Evolutionary conservation across 306 rosid species (phyloP).

Genomic region (Gynostemma pentaphyllum): DNA sequence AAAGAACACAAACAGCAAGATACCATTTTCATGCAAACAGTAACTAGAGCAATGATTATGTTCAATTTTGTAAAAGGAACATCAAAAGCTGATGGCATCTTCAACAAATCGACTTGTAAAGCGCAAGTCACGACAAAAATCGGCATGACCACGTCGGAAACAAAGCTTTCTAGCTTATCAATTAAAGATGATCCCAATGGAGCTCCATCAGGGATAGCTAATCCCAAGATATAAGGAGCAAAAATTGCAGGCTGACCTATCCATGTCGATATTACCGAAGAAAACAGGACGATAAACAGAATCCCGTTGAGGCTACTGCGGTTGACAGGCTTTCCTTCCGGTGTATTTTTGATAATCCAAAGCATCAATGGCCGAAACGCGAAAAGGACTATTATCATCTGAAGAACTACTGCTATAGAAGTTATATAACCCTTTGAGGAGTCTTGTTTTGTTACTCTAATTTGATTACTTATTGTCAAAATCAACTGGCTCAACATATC

Average conservation of each 20-base stretch:
- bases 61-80: neutral
- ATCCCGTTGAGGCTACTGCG: constrained; percentile 25
- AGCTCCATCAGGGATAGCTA: constrained; percentile 61
- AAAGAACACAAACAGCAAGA: constrained; percentile 21
- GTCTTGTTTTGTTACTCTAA: neutral
- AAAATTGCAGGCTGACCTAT: constrained; percentile 16
- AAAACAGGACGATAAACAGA: constrained; percentile 6
- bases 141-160: constrained; percentile 33
- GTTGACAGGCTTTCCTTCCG: constrained; percentile 40
- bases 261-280: constrained; percentile 1
- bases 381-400: constrained; percentile 1
- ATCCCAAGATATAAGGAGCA: constrained; percentile 39
- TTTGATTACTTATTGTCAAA: neutral
- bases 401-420: neutral
- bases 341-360: constrained; percentile 53
- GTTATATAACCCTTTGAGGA: neutral
- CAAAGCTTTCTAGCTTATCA: constrained; percentile 35
- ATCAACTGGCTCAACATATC: constrained; percentile 24
- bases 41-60: neutral
- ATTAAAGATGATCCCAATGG: constrained; percentile 49
- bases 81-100: neutral
- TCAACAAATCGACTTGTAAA: constrained; percentile 29
- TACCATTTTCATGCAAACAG: constrained; percentile 22
- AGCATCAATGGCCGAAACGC: constrained; percentile 33
- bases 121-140: constrained; percentile 30